A percentile compares a stretch with the other conserved stretches of the same genome.
phyloP scores from a whole-genome alignment of 2,329 filamentous ascomycete genomes.

The Epichloe uncinata region DNA sequence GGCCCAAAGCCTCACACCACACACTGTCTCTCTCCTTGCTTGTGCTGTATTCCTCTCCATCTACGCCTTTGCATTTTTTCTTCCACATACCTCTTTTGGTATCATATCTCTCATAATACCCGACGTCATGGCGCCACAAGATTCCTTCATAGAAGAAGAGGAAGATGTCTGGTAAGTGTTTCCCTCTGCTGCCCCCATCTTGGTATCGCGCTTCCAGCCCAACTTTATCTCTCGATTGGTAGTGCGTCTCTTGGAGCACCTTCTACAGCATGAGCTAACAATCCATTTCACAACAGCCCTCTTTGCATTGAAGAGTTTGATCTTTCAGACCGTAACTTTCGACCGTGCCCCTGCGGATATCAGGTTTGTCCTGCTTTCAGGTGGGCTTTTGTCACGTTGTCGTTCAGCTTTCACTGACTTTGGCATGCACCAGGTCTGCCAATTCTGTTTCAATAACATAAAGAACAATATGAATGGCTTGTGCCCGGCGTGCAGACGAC shows the following conservation, averaged over 20 bases:
- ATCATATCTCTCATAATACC: slow-evolving; percentile 8
- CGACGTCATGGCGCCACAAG: slow-evolving; percentile 49
- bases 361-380: slow-evolving; percentile 48
- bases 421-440: slow-evolving; percentile 59
- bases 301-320: slow-evolving; percentile 99
- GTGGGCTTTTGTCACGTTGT: not conserved
- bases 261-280: not conserved
- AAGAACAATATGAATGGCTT: slow-evolving; percentile 96
- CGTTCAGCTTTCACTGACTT: not conserved
- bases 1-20: slow-evolving; percentile 10
- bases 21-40: slow-evolving; percentile 9
- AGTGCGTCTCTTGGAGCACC: not conserved
- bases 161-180: slow-evolving; percentile 51
- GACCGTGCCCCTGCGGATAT: slow-evolving; percentile 93
- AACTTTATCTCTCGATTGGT: slow-evolving; percentile 6
- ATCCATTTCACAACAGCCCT: slow-evolving; percentile 45
- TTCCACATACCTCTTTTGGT: slow-evolving; percentile 10
- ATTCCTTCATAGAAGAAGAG: slow-evolving; percentile 59
- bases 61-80: slow-evolving; percentile 6
- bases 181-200: not conserved
- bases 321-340: slow-evolving; percentile 91
- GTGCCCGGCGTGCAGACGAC: slow-evolving; percentile 90
- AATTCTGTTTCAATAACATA: slow-evolving; percentile 99
- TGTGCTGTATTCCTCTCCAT: slow-evolving; percentile 8
- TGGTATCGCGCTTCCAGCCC: slow-evolving; percentile 1